phyloP scores from a whole-genome alignment of 768 basidiomycete genomes.

The Sarcodon sp. region DNA sequence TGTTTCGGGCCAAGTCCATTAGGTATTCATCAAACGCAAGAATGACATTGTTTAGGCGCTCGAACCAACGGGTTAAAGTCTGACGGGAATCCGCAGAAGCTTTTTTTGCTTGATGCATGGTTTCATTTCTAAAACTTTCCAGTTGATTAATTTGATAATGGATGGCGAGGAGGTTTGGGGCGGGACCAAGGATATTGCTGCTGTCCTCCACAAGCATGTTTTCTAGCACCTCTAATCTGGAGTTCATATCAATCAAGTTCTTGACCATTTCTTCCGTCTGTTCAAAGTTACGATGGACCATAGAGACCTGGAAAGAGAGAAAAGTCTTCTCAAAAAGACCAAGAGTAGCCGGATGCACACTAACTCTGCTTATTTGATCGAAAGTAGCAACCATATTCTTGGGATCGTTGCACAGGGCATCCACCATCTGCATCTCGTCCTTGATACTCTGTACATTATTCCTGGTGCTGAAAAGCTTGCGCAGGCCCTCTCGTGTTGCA shows the following conservation, averaged over 20 bases:
- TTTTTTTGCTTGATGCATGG: constrained; percentile 87
- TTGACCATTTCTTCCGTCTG: constrained; percentile 94
- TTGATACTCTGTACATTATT: constrained; percentile 69
- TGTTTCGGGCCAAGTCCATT: constrained; percentile 58
- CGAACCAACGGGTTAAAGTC: constrained; percentile 72
- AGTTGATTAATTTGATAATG: constrained; percentile 90
- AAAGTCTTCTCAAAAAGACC: not conserved
- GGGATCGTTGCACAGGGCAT: constrained; percentile 66
- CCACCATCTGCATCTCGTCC: constrained; percentile 77
- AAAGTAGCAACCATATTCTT: constrained; percentile 72
- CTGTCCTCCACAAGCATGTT: constrained; percentile 66
- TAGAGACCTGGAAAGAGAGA: constrained; percentile 58
- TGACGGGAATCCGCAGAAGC: constrained; percentile 52
- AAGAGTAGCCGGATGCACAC: constrained; percentile 13
- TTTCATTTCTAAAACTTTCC: constrained; percentile 88
- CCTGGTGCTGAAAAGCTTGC: constrained; percentile 66
- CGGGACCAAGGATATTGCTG: constrained; percentile 71
- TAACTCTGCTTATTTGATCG: constrained; percentile 89
- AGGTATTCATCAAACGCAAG: constrained; percentile 80
- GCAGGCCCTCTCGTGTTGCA: constrained; percentile 78
- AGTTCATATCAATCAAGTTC: constrained; percentile 86
- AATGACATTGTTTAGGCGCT: constrained; percentile 70
- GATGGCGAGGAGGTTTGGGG: constrained; percentile 78
- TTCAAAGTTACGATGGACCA: constrained; percentile 90
- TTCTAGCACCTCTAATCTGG: constrained; percentile 69